These are phyloP conservation scores for Dothideomycetidae sp. DNA, from an alignment of 2,329 filamentous ascomycete genomes.

Conservation along the genomic window DNA sequence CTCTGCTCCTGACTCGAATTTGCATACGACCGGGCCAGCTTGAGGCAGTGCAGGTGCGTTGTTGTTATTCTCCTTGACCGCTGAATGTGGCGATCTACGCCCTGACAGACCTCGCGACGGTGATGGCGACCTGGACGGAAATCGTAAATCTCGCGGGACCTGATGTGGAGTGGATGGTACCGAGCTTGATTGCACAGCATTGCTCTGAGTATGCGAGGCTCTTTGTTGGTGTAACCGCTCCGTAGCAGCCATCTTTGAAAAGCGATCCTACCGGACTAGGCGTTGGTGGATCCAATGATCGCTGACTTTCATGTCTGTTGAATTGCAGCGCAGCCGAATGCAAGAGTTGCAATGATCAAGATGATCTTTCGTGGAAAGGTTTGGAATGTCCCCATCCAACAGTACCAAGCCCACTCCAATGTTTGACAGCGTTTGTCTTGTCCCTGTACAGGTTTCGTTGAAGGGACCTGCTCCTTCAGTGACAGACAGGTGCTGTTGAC, in stretches of 20 bases:
- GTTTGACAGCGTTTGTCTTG: too few species aligned
- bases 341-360: too few species aligned
- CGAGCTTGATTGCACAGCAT: constrained; percentile 60
- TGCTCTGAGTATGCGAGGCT: constrained; percentile 15
- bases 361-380: too few species aligned
- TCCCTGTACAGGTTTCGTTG: too few species aligned
- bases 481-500: too few species aligned
- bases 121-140: constrained; percentile 66
- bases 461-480: too few species aligned
- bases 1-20: constrained; percentile 75
- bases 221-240: constrained; percentile 10
- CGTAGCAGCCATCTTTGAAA: constrained; percentile 12
- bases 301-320: constrained; percentile 7
- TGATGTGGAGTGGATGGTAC: constrained; percentile 90
- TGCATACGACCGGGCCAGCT: constrained; percentile 54
- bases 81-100: constrained; percentile 77
- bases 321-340: too few species aligned
- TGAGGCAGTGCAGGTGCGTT: constrained; percentile 51
- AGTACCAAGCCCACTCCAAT: too few species aligned
- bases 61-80: constrained; percentile 67
- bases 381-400: too few species aligned
- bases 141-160: constrained; percentile 67
- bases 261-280: constrained; percentile 9
- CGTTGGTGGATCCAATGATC: constrained; percentile 2
- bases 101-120: constrained; percentile 52